These are phyloP conservation scores for Russula virescens DNA, from an alignment of 768 basidiomycete species.

Conservation along the genomic window DNA sequence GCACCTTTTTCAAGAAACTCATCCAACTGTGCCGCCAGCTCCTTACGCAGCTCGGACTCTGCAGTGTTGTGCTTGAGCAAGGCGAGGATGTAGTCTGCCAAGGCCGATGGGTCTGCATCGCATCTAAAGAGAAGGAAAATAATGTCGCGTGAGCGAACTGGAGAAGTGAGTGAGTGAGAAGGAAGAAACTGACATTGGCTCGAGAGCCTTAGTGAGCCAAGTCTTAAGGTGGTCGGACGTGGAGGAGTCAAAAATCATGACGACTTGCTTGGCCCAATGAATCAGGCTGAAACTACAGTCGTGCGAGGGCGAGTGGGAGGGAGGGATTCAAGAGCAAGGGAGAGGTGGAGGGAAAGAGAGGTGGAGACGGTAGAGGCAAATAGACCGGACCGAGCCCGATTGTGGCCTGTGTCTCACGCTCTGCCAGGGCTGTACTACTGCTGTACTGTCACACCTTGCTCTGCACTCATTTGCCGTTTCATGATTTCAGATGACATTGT, in stretches of 20 bases:
- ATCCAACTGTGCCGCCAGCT: constrained; percentile 69
- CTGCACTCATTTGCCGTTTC: neutral
- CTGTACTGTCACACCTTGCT: too few species aligned
- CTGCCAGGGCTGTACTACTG: neutral
- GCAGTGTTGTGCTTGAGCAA: constrained; percentile 85
- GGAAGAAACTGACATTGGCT: constrained; percentile 68
- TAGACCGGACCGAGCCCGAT: neutral
- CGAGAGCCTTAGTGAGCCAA: constrained; percentile 85
- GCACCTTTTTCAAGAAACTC: constrained; percentile 92
- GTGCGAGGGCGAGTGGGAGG: too few species aligned
- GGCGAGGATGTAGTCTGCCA: constrained; percentile 92
- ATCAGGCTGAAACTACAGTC: neutral
- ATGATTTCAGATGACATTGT: neutral
- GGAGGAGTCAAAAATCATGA: constrained; percentile 66
- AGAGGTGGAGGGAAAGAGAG: too few species aligned
- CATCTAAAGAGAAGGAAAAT: constrained; percentile 48
- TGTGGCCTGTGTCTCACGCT: neutral
- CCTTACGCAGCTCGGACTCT: constrained; percentile 75
- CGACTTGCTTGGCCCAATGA: neutral
- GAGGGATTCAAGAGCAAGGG: neutral
- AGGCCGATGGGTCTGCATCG: constrained; percentile 91
- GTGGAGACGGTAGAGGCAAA: neutral
- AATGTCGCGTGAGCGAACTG: neutral
- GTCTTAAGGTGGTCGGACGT: constrained; percentile 66
- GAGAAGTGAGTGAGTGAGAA: constrained; percentile 7